These are phyloP conservation scores for Fusarium nurragi DNA, from an alignment of 2,329 filamentous ascomycete genomes.

Conservation along the genomic window DNA sequence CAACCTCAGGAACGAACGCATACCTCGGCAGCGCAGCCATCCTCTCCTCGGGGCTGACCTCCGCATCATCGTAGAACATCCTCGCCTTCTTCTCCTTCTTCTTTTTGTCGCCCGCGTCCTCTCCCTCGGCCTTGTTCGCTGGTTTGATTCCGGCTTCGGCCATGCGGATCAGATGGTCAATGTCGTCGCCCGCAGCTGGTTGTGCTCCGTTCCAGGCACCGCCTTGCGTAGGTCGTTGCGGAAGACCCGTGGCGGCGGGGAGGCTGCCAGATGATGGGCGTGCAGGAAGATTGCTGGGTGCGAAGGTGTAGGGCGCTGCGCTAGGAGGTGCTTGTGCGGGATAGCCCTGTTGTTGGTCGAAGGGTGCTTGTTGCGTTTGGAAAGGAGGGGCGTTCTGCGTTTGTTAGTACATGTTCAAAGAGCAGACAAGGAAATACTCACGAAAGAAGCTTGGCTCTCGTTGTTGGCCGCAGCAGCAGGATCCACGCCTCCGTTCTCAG, in stretches of 20 bases:
- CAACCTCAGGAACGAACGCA: slow-evolving; percentile 59
- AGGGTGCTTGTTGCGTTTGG: slow-evolving; percentile 32
- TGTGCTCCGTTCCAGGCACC: slow-evolving; percentile 44
- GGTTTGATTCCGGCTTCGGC: slow-evolving; percentile 69
- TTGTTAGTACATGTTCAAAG: slow-evolving; percentile 38
- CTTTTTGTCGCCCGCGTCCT: slow-evolving; percentile 61
- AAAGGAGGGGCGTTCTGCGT: slow-evolving; percentile 53
- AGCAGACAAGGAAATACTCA: slow-evolving; percentile 54
- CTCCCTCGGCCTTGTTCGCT: slow-evolving; percentile 50
- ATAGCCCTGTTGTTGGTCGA: slow-evolving; percentile 41
- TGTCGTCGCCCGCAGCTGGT: slow-evolving; percentile 62
- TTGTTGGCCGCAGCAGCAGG: slow-evolving; percentile 43
- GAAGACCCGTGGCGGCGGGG: slow-evolving; percentile 54
- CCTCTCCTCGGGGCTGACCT: slow-evolving; percentile 86
- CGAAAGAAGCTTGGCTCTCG: slow-evolving; percentile 65
- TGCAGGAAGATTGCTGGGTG: slow-evolving; percentile 56
- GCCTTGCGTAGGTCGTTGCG: slow-evolving; percentile 55
- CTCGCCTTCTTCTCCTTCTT: slow-evolving; percentile 74
- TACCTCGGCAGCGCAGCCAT: slow-evolving; percentile 84
- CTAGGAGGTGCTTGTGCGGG: slow-evolving; percentile 34
- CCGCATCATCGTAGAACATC: slow-evolving; percentile 84
- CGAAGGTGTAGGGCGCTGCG: slow-evolving; percentile 48
- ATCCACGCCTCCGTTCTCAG: slow-evolving; percentile 57
- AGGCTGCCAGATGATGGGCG: slow-evolving; percentile 54
- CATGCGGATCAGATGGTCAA: slow-evolving; percentile 72